Evolutionary conservation across 768 basidiomycete genomes (phyloP), one percentile per base, ranked within the genome.

Genomic region (Trichaptum fuscoviolaceum): DNA sequence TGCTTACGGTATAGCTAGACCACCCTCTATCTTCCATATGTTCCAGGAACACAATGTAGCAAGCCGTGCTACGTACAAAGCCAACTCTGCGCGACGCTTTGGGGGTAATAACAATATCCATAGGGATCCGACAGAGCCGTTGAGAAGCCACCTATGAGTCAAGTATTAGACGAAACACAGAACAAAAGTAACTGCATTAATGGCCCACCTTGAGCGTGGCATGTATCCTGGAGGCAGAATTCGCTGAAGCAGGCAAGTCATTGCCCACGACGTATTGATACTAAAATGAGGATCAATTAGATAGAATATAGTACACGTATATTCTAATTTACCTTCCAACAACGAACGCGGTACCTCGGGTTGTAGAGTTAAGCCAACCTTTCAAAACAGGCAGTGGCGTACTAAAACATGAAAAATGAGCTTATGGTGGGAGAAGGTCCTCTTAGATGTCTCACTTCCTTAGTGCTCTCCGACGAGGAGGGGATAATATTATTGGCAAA

Each of bases 41-140:
- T 34, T 25, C 59, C 59, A 61, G 2, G 30, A 25, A 23, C 59
- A 25, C 23, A 61, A 17, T 34, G 59, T 18, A 61, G 59, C 59
- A 61, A 61, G 59, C 24, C 59, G 59, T 61, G 25, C 59, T 25
- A 61, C 59, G 23, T 61, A 61, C 30, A 61, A 61, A 12, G 59
- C 59, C 8, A 61, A 2, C 23, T 61, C 59, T 15, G 24, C 59
- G 15, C 59, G 59, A 23, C 59, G 59, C 30, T 61, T 61, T 34
- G 59, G 17, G 8, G 59, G 59, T 25, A 61, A 34, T 25, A 61
- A 12, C 25, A 61, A 34, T 25, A 61, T 61, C 59, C 59, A 61
- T 17, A 61, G 18, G 23, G 59, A 61, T 34, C 25, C 24, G 8
- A 61, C 24, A 17, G 59, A 25, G 5, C 59, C 59, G 59, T 61